Conservation (phyloP, 331 rosid genomes). For the Malus hybrid region DNA sequence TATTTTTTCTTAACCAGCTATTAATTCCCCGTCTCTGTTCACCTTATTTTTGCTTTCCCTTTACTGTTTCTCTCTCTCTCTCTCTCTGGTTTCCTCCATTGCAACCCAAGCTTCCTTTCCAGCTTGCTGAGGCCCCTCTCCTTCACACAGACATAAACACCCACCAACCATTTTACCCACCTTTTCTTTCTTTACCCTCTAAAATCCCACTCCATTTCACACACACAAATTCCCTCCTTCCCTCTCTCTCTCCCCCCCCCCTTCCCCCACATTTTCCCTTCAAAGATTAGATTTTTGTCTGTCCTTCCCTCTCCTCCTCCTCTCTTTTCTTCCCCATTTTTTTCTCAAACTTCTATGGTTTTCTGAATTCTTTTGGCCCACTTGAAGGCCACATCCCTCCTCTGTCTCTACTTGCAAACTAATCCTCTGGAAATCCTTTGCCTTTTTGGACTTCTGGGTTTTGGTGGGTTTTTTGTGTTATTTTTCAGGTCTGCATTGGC, state of each 20-base stretch:
- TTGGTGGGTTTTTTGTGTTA: slow-evolving; percentile 44
- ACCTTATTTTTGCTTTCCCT: slow-evolving; percentile 43
- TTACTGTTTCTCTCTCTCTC: slow-evolving; percentile 43
- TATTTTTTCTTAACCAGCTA: slow-evolving; percentile 14
- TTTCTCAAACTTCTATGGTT: slow-evolving; percentile 4
- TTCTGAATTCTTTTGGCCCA: slow-evolving; percentile 40
- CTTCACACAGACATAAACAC: slow-evolving; percentile 28
- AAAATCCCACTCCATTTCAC: slow-evolving; percentile 14
- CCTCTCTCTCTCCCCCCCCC: slow-evolving; percentile 11
- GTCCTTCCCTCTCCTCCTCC: slow-evolving; percentile 26
- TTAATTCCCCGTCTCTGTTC: slow-evolving; percentile 36
- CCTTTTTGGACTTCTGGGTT: slow-evolving; percentile 39
- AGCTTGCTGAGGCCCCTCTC: slow-evolving; percentile 47
- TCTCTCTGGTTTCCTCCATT: slow-evolving; percentile 54
- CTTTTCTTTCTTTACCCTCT: slow-evolving; percentile 23
- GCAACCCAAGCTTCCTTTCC: slow-evolving; percentile 68
- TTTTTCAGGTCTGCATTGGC: slow-evolving; percentile 33
- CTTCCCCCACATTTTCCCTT: slow-evolving; percentile 15
- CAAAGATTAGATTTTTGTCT: slow-evolving; percentile 54
- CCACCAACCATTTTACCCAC: slow-evolving; percentile 64
- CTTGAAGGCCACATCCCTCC: slow-evolving; percentile 26
- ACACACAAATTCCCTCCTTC: slow-evolving; percentile 10
- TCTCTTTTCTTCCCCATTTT: neutral
- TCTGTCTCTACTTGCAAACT: slow-evolving; percentile 23
- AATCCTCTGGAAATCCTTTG: slow-evolving; percentile 23